Conservation (phyloP, 768 basidiomycete genomes). For the Sporobolomyces pararoseus region DNA sequence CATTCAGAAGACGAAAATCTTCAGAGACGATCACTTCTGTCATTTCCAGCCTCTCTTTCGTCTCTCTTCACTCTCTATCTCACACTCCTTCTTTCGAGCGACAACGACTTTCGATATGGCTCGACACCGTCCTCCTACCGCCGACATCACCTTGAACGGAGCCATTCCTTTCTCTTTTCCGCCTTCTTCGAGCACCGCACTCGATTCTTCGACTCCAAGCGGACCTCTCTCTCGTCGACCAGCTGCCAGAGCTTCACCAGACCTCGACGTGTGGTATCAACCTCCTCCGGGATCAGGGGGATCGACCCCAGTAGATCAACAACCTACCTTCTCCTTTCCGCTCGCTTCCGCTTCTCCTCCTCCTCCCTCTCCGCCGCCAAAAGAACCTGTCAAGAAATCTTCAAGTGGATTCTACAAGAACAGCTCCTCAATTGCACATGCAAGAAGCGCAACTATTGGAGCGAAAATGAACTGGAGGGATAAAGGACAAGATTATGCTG, state of each 20-base stretch:
- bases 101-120: not conserved
- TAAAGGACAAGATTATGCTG: constrained; percentile 29
- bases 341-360: constrained; percentile 12
- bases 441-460: not conserved
- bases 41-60: not conserved
- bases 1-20: not conserved
- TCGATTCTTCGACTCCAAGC: constrained; percentile 5
- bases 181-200: constrained; percentile 16
- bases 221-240: constrained; percentile 22
- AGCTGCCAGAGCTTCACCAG: constrained; percentile 2
- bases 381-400: not conserved
- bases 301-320: not conserved
- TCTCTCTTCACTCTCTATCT: not conserved
- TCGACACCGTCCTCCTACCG: constrained; percentile 15
- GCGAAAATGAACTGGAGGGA: constrained; percentile 35
- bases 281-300: not conserved
- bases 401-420: constrained; percentile 35
- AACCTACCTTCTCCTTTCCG: constrained; percentile 31
- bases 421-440: constrained; percentile 32
- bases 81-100: not conserved
- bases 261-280: constrained; percentile 32
- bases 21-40: constrained; percentile 7
- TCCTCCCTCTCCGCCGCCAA: constrained; percentile 24
- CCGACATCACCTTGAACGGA: constrained; percentile 34
- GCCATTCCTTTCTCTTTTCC: constrained; percentile 3